Percentiles rank a stretch among this genome's conserved stretches.
These are phyloP conservation scores for Gentiana dahurica DNA, from an alignment of 257 asterid genomes.

Conservation along the genomic window DNA sequence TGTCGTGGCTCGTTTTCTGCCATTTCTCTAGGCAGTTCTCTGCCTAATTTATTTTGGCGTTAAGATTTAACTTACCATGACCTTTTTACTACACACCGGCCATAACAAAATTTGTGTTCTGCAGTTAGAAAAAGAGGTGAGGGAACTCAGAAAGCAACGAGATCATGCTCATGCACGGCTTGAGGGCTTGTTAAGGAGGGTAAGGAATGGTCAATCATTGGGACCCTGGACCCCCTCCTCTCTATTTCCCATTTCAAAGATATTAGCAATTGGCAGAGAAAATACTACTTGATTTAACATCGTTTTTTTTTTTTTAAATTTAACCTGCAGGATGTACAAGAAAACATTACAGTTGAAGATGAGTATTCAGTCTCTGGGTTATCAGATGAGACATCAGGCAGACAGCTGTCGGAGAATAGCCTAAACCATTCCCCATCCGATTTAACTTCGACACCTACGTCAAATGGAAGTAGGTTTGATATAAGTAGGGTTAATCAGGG, in stretches of 20 bases:
- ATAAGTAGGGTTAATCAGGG: slow-evolving; percentile 27
- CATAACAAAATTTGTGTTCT: slow-evolving; percentile 9
- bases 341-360: slow-evolving; percentile 17
- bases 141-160: slow-evolving; percentile 62
- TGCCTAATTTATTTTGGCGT: neutral
- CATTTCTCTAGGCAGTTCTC: too few relatives aligned
- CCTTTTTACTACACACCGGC: too few relatives aligned
- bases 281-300: neutral
- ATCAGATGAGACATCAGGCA: slow-evolving; percentile 17
- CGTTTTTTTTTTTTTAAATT: neutral
- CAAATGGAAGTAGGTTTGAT: slow-evolving; percentile 12
- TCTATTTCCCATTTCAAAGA: too few relatives aligned
- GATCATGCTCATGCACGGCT: slow-evolving; percentile 74
- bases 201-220: slow-evolving; percentile 31
- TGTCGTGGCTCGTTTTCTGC: too few relatives aligned
- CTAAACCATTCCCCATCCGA: slow-evolving; percentile 14
- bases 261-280: too few relatives aligned
- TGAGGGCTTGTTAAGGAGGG: slow-evolving; percentile 39
- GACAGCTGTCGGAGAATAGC: slow-evolving; percentile 7
- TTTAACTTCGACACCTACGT: slow-evolving; percentile 4
- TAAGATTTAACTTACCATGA: too few relatives aligned
- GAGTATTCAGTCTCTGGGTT: slow-evolving; percentile 24
- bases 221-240: neutral
- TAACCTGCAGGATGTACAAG: slow-evolving; percentile 11
- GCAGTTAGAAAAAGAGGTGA: slow-evolving; percentile 90